These are phyloP conservation scores for Rhododendron vialii DNA, from an alignment of 148 eudicot genomes.

Conservation along the genomic window DNA sequence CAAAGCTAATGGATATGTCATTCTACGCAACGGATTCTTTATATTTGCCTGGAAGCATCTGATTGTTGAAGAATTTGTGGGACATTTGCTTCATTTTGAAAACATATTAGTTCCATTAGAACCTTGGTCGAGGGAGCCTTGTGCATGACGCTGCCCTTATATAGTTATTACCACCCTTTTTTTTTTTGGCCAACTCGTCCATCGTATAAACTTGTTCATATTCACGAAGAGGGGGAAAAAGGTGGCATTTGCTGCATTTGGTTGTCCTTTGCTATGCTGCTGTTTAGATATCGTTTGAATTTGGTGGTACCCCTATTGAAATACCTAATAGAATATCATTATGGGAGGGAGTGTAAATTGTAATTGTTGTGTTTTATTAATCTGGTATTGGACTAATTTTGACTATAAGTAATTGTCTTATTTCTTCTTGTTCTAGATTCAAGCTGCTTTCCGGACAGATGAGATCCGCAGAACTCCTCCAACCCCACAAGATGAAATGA, in stretches of 20 bases:
- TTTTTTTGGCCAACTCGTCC: background rate
- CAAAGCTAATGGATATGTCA: background rate
- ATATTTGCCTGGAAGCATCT: background rate
- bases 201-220: background rate
- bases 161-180: background rate
- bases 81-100: background rate
- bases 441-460: constrained; percentile 98
- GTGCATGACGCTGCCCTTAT: background rate
- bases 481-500: constrained; percentile 97
- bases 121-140: background rate
- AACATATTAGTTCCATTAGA: background rate
- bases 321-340: background rate
- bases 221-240: background rate
- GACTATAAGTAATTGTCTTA: background rate
- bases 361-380: background rate
- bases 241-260: background rate
- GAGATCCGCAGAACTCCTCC: constrained; percentile 92
- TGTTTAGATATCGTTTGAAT: background rate
- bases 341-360: background rate
- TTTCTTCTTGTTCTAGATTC: constrained; percentile 52
- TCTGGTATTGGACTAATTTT: background rate
- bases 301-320: background rate
- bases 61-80: background rate
- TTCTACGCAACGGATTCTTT: background rate
- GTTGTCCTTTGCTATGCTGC: background rate